A percentile compares a stretch with the other conserved stretches of the same genome.
phyloP scores from a whole-genome alignment of 768 basidiomycete species.

The Neoboletus subvelutipes region DNA sequence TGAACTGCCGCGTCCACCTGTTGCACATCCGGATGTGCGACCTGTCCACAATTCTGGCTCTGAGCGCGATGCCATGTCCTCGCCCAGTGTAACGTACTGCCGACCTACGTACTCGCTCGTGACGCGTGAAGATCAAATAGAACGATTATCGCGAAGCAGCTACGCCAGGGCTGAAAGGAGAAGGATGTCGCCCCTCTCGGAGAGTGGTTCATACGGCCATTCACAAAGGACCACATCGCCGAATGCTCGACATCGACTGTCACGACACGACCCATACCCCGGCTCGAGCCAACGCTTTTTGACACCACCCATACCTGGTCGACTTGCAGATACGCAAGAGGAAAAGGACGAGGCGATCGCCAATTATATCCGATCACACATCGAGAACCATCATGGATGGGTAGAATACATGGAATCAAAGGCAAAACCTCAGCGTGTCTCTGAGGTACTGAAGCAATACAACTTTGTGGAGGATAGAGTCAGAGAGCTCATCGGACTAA shows the following conservation, averaged over 20 bases:
- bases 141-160: constrained; percentile 26
- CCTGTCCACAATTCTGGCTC: constrained; percentile 18
- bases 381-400: constrained; percentile 48
- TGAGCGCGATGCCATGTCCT: constrained; percentile 15
- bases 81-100: neutral
- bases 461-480: constrained; percentile 50
- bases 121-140: constrained; percentile 31
- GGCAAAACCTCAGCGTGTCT: constrained; percentile 39
- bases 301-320: constrained; percentile 29
- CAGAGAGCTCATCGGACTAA: constrained; percentile 43
- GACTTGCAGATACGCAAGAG: constrained; percentile 35
- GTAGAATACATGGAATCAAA: constrained; percentile 45
- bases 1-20: constrained; percentile 26
- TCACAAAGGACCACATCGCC: constrained; percentile 16
- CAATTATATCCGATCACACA: constrained; percentile 41
- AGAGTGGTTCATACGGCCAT: constrained; percentile 18
- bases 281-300: constrained; percentile 6
- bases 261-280: neutral
- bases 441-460: constrained; percentile 49
- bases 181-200: constrained; percentile 17
- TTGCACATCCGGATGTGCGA: constrained; percentile 5
- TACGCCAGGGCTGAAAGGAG: constrained; percentile 11
- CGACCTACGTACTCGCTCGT: constrained; percentile 9
- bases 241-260: neutral
- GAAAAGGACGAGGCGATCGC: constrained; percentile 43